A percentile compares a stretch with the other conserved stretches of the same genome.
phyloP scores from a whole-genome alignment of 2,329 filamentous ascomycete species.

The Exophiala sideris region DNA sequence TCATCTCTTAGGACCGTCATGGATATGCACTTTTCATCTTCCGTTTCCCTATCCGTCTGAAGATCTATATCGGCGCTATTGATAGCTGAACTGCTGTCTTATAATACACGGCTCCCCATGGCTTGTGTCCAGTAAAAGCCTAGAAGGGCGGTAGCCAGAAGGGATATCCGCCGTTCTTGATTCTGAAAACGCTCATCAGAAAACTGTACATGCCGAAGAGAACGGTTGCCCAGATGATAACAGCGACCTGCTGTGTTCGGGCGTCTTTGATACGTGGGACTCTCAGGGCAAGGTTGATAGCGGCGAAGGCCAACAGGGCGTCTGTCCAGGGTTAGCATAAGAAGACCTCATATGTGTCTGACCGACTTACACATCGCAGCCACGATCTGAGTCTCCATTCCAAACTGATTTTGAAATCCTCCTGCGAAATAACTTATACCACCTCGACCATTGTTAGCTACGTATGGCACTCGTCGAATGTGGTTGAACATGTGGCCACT shows the following conservation, averaged over 20 bases:
- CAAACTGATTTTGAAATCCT: conserved; percentile 91
- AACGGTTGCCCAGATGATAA: conserved; percentile 73
- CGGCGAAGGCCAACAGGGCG: conserved; percentile 79
- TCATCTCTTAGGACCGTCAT: no score
- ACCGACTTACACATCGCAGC: conserved; percentile 82
- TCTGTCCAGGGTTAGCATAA: conserved; percentile 50
- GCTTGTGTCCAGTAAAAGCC: background rate
- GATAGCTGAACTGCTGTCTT: no score
- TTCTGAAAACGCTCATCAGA: conserved; percentile 85
- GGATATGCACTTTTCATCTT: no score
- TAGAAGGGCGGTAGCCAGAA: conserved; percentile 91
- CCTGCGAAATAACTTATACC: conserved; percentile 85
- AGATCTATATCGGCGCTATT: no score
- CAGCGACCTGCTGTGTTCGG: conserved; percentile 73
- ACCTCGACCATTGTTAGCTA: conserved; percentile 76
- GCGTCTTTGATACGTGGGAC: conserved; percentile 81
- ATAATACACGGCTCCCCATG: background rate
- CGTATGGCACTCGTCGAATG: conserved; percentile 92
- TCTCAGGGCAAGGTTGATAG: conserved; percentile 87
- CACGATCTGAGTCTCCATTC: conserved; percentile 91
- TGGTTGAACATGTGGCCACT: conserved; percentile 99
- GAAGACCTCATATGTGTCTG: background rate
- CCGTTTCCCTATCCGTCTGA: no score
- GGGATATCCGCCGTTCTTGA: conserved; percentile 93
- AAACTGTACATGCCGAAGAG: conserved; percentile 88